phyloP scores from a whole-genome alignment of 2,329 filamentous ascomycete genomes.

The Fusarium sp. region DNA sequence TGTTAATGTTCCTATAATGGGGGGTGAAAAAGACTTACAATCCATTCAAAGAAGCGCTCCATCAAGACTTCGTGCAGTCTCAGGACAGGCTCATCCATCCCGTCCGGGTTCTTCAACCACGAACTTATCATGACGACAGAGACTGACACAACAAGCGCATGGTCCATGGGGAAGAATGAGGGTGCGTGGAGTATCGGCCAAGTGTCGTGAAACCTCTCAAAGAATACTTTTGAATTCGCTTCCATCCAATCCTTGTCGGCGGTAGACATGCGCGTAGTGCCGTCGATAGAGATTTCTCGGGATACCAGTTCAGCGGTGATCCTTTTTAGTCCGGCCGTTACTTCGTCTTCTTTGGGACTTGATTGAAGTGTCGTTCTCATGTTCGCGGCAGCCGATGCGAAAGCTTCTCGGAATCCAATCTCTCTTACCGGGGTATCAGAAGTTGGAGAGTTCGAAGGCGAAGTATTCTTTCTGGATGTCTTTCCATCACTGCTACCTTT shows the following conservation, averaged over 20 bases:
- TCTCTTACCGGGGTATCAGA: background rate
- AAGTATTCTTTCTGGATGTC: slow-evolving; percentile 5
- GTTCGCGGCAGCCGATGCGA: background rate
- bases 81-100: slow-evolving; percentile 41
- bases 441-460: background rate
- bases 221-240: slow-evolving; percentile 45
- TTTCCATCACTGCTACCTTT: slow-evolving; percentile 18
- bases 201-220: slow-evolving; percentile 52
- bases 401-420: background rate
- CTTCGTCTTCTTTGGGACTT: slow-evolving; percentile 10
- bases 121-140: slow-evolving; percentile 52
- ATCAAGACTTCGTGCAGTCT: slow-evolving; percentile 47
- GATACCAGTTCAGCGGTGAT: slow-evolving; percentile 15
- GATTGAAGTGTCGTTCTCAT: slow-evolving; percentile 9
- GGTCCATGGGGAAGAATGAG: slow-evolving; percentile 44
- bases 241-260: slow-evolving; percentile 33
- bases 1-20: too few species aligned
- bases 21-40: slow-evolving; percentile 36
- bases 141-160: slow-evolving; percentile 41
- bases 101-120: slow-evolving; percentile 47
- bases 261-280: slow-evolving; percentile 2
- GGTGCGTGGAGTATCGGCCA: slow-evolving; percentile 54
- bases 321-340: slow-evolving; percentile 16
- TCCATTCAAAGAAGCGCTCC: slow-evolving; percentile 41
- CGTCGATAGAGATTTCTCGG: slow-evolving; percentile 19